Base-by-base conservation (phyloP, 2,329 filamentous ascomycete species). In the Fusarium decemcellulare region DNA sequence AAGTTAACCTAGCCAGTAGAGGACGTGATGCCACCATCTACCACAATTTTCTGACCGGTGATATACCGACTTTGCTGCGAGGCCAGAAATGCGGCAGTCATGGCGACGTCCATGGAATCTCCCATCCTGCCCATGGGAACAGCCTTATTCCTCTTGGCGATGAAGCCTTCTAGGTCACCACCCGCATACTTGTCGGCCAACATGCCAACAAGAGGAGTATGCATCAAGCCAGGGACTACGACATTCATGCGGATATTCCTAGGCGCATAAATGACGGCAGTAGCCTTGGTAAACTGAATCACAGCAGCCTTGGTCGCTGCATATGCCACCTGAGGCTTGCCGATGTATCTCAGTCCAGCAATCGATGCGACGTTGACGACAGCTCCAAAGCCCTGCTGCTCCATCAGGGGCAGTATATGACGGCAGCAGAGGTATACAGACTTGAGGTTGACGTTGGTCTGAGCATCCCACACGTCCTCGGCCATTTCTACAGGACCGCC, bases 81-180 rank as follows among this genome's bases (percentile, higher is more conserved):
- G 15, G 43, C 43, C 18, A 46, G 43, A 10, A 46, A 46, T 14
- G 43, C 43, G 11, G 43, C 16, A 27, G 43, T 44, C 40, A 43
- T 43, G 11, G 40, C 40, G 7, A 43, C 40, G 8, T 23, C 40
- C 11, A 43, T 12, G 2, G 40, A 36, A 15, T 51, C 30, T 8
- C 47, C 30, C 47, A 32, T 80, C 78, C 37, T 78, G 75, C 34
- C 81, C 86, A 51, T 51, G n/a, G 34, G 47, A 8, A 51, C 47
- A 36, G 47, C 47, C 30, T 51, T 36, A 15, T 51, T 36, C 9
- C 47, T 27, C 47, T 51, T 51, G n/a, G 47, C 47, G 12, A 18
- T 18, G 47, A 51, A 51, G 7, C 47, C 47, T 12, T 30, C 46
- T 15, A 34, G 12, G 15, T 50, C 46, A 9, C 46, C 46, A n/a